Evolutionary conservation across 164 flowering plant species (phyloP), one percentile per base, ranked within the genome.

Genomic region (Chimonanthus praecox): DNA sequence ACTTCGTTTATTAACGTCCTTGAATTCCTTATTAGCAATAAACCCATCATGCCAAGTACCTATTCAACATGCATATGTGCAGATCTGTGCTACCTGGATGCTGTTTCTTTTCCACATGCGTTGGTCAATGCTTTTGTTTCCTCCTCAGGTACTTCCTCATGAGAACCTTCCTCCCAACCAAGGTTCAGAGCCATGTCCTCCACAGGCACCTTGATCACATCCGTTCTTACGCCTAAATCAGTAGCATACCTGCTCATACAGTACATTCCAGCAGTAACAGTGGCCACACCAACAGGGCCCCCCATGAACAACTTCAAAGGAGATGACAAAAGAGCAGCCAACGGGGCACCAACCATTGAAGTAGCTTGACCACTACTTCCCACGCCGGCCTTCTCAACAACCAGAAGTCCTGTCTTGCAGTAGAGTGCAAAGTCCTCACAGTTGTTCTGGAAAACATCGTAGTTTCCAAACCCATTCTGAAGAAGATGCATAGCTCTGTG

Each of bases 291-390:
- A 10, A 89, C 83, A 7, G 96, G 92, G 64, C 92, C 88, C 5
- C 96, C 89, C 85, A 94, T 87, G 43, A 96, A 72, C 78, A 92
- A 70, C 82, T 86, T 92, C 71, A 94, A 71, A 63, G 99, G 97
- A 21, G 97, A 86, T 4, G 98, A 87, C n/a, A 96, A 83, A 72
- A 90, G 71, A 33, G 99, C 98, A 49, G 99, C 99, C 80, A 96
- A 73, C 21, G 99, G 98, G 43, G 92, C 99, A 45, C 99, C 97
- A 51, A 96, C 72, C 13, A 85, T 79, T 1, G 98, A 86, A 47
- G 97, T 87, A 74, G 97, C 98, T 72, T 96, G 99, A 10, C 99
- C 97, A 70, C 97, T 94, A 71, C 89, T 82, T 70, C 99, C 98
- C 68, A 91, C 84, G 3, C 95, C 97, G 0, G 74, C 76, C 67